These are phyloP conservation scores for Eucalyptus sp. DNA, from an alignment of 345 rosid species.

Conservation along the genomic window DNA sequence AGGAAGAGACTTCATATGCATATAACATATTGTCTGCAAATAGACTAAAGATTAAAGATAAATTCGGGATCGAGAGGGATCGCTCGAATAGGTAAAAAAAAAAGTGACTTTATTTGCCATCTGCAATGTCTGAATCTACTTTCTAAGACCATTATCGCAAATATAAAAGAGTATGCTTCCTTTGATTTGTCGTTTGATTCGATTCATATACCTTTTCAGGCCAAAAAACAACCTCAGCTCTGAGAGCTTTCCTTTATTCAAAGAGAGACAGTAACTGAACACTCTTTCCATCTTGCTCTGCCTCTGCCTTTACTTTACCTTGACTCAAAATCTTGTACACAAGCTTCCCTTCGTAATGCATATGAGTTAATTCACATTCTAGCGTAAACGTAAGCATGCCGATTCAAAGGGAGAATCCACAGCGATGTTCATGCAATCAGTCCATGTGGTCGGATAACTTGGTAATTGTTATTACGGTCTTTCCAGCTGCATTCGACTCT, in stretches of 20 bases:
- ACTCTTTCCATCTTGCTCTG: neutral
- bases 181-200: neutral
- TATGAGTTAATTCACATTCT: neutral
- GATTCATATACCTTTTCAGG: neutral
- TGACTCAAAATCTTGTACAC: neutral
- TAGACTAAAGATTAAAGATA: no score
- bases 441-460: neutral
- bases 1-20: no score
- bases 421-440: neutral
- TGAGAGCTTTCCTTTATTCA: neutral
- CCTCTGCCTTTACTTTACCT: neutral
- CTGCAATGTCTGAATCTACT: neutral
- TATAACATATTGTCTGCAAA: no score
- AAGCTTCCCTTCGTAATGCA: neutral
- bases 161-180: neutral
- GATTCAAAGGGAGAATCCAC: neutral
- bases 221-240: neutral
- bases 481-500: neutral
- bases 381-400: neutral
- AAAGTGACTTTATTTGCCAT: neutral
- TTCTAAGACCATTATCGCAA: neutral
- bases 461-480: neutral
- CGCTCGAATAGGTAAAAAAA: neutral
- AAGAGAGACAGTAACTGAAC: neutral
- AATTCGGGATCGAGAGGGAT: neutral